Conservation (phyloP, 139 green algal species). For the Closterium sp. region DNA sequence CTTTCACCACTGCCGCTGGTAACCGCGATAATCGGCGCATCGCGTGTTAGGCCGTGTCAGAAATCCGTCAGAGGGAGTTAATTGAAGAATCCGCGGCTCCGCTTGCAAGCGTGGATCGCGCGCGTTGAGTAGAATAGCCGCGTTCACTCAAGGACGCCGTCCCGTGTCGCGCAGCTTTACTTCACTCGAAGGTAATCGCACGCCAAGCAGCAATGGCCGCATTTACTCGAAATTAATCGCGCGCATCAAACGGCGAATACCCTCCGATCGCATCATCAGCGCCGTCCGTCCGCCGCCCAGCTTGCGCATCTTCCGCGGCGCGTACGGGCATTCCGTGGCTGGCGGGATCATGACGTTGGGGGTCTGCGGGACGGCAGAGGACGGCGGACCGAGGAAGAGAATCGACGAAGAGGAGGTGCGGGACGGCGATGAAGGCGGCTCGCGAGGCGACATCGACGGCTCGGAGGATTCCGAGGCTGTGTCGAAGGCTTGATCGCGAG, state of each 20-base stretch:
- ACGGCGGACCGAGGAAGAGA: background rate
- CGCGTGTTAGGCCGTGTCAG: background rate
- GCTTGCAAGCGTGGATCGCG: too few relatives aligned
- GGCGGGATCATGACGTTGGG: background rate
- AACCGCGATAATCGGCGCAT: background rate
- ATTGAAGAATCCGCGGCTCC: background rate
- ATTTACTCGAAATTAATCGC: background rate
- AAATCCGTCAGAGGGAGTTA: background rate
- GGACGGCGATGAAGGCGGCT: too few relatives aligned
- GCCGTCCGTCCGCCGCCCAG: background rate
- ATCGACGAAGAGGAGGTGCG: background rate
- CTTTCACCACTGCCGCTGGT: too few relatives aligned
- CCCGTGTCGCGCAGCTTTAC: too few relatives aligned
- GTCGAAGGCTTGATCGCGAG: background rate
- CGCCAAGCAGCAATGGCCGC: background rate
- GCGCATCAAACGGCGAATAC: background rate
- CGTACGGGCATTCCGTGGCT: background rate
- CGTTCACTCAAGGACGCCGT: background rate
- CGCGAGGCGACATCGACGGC: background rate
- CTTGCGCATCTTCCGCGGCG: background rate
- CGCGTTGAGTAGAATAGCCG: background rate
- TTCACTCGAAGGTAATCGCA: background rate
- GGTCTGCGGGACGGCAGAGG: background rate
- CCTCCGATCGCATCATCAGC: background rate
- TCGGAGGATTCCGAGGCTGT: background rate